Conservation (phyloP, 139 green algal genomes). For the Picochlorum sp. region DNA sequence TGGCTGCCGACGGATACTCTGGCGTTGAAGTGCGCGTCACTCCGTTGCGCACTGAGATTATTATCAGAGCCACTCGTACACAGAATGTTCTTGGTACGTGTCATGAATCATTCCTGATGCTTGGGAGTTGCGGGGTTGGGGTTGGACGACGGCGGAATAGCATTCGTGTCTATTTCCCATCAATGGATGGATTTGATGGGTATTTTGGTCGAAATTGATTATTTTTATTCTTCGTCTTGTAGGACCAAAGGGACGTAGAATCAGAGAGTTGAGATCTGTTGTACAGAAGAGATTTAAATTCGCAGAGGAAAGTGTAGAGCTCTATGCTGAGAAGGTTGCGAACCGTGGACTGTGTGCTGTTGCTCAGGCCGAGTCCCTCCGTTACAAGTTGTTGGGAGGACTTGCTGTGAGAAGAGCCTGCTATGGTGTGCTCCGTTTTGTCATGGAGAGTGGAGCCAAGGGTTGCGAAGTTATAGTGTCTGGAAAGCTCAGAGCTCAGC, state of each 20-base stretch:
- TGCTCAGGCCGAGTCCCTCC: slow-evolving; percentile 95
- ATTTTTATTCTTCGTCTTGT: slow-evolving; percentile 8
- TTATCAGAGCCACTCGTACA: slow-evolving; percentile 97
- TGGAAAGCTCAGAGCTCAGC: slow-evolving; percentile 93
- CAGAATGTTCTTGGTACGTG: slow-evolving; percentile 92
- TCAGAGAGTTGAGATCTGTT: slow-evolving; percentile 95
- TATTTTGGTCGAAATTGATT: not conserved
- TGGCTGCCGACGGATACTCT: slow-evolving; percentile 86
- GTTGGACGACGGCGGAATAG: not conserved
- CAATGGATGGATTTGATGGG: not conserved
- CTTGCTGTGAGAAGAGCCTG: slow-evolving; percentile 94
- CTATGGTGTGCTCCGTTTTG: slow-evolving; percentile 99
- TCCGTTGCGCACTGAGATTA: slow-evolving; percentile 97
- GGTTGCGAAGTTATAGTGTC: slow-evolving; percentile 98
- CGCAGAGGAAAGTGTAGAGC: slow-evolving; percentile 85
- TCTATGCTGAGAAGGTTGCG: slow-evolving; percentile 98
- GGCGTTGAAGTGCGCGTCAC: slow-evolving; percentile 97
- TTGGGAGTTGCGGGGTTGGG: not conserved
- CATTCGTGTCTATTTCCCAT: not conserved
- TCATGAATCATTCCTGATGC: not conserved
- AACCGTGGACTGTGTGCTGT: slow-evolving; percentile 97
- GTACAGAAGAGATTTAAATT: slow-evolving; percentile 99
- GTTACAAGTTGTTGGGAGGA: slow-evolving; percentile 99
- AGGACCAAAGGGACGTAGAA: slow-evolving; percentile 96
- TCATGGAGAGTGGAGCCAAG: slow-evolving; percentile 99